phyloP scores from a whole-genome alignment of 2,329 filamentous ascomycete genomes.

The Phaeoacremonium minimum region DNA sequence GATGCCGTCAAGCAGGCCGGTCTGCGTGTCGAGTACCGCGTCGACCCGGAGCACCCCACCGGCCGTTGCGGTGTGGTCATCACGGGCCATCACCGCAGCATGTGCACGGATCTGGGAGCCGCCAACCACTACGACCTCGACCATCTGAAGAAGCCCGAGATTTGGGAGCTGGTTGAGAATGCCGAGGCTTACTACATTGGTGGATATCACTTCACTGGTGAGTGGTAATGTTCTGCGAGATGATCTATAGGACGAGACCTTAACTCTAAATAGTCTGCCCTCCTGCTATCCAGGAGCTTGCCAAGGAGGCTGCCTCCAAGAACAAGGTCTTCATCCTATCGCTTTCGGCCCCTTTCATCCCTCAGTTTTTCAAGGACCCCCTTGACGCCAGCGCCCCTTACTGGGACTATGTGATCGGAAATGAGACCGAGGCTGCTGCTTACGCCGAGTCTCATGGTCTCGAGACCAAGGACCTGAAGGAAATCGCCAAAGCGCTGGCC shows the following conservation, averaged over 20 bases:
- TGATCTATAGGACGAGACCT: too few species aligned
- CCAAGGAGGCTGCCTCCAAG: slow-evolving; percentile 80
- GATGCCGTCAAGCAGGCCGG: slow-evolving; percentile 85
- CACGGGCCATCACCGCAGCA: slow-evolving; percentile 90
- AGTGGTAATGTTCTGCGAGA: too few species aligned
- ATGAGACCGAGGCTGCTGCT: slow-evolving; percentile 88
- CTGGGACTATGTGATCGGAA: slow-evolving; percentile 95
- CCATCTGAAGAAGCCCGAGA: slow-evolving; percentile 83
- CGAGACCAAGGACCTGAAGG: slow-evolving; percentile 70
- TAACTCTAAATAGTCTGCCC: slow-evolving; percentile 65
- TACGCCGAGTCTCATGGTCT: slow-evolving; percentile 82
- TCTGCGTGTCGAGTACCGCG: slow-evolving; percentile 89
- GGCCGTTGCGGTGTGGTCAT: slow-evolving; percentile 96
- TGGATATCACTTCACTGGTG: slow-evolving; percentile 87
- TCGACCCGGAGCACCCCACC: slow-evolving; percentile 79
- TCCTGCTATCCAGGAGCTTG: slow-evolving; percentile 82
- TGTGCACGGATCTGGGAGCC: slow-evolving; percentile 92
- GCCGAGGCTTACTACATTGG: slow-evolving; percentile 90
- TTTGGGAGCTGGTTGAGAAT: slow-evolving; percentile 88
- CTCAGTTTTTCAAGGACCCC: slow-evolving; percentile 95
- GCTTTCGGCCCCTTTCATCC: slow-evolving; percentile 91
- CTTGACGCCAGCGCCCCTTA: slow-evolving; percentile 83
- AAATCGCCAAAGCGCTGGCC: slow-evolving; percentile 82
- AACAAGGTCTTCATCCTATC: slow-evolving; percentile 93
- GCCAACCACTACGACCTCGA: slow-evolving; percentile 97